Evolutionary conservation across 192 early-diverging fungal species (phyloP).

Genomic region (Rhizophlyctis rosea): DNA sequence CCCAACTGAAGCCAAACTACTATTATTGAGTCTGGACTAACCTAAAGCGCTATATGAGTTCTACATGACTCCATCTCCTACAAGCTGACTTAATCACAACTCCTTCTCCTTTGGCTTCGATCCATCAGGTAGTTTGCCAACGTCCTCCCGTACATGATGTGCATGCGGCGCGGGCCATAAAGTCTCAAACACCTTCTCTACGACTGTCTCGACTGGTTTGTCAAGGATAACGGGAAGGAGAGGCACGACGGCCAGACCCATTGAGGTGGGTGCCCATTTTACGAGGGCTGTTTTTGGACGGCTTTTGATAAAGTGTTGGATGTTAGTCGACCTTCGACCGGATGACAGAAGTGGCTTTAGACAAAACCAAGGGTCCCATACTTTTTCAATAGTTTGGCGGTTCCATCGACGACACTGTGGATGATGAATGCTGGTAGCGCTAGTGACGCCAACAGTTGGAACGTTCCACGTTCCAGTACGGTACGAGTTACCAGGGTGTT

Average conservation of each 20-base stretch:
- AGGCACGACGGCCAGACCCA: conserved; percentile 61
- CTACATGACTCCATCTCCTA: too few relatives aligned
- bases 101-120: too few relatives aligned
- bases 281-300: conserved; percentile 43
- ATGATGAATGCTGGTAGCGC: conserved; percentile 60
- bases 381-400: conserved; percentile 31
- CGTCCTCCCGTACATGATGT: too few relatives aligned
- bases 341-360: not conserved
- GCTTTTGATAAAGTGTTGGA: conserved; percentile 18
- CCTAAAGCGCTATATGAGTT: too few relatives aligned
- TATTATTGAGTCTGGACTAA: too few relatives aligned
- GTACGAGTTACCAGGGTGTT: conserved; percentile 41
- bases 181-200: conserved; percentile 59
- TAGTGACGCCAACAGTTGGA: conserved; percentile 62
- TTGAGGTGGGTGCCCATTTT: conserved; percentile 57
- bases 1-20: too few relatives aligned
- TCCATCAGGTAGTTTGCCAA: too few relatives aligned
- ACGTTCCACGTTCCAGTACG: conserved; percentile 55
- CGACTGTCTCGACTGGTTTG: conserved; percentile 55
- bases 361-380: not conserved
- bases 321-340: not conserved
- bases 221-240: conserved; percentile 63
- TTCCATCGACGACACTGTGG: conserved; percentile 59
- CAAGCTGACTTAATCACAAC: too few relatives aligned
- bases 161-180: too few relatives aligned